These are phyloP conservation scores for Musa schizocarpa DNA, from an alignment of 176 grass and related monocot species.

Conservation along the genomic window DNA sequence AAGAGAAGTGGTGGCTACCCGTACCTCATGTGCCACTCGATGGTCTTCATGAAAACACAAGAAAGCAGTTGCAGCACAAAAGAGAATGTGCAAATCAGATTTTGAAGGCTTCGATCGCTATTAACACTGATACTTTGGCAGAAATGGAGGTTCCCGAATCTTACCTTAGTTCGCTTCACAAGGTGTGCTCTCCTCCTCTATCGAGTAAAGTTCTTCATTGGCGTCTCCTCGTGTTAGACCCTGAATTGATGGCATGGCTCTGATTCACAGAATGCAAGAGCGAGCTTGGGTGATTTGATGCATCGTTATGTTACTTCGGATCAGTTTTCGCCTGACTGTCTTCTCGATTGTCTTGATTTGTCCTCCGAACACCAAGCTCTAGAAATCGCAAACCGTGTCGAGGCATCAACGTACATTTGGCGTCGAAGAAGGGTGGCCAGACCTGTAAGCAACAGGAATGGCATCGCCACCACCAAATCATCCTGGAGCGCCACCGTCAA, in stretches of 20 bases:
- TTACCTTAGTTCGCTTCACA: constrained; percentile 66
- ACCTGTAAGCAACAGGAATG: background rate
- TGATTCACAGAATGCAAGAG: constrained; percentile 45
- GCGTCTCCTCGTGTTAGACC: background rate
- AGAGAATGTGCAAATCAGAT: constrained; percentile 77
- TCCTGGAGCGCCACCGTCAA: constrained; percentile 75
- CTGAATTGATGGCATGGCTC: background rate
- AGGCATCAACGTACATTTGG: constrained; percentile 70
- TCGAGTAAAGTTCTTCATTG: no score
- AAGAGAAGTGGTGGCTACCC: constrained; percentile 98
- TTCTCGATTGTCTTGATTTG: constrained; percentile 60
- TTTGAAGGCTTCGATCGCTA: constrained; percentile 85
- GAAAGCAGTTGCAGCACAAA: constrained; percentile 61
- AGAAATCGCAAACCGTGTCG: constrained; percentile 75
- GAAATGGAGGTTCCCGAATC: constrained; percentile 90
- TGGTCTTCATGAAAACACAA: constrained; percentile 45
- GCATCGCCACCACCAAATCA: constrained; percentile 45
- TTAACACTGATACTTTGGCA: constrained; percentile 71
- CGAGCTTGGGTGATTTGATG: constrained; percentile 60
- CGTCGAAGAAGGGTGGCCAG: constrained; percentile 37
- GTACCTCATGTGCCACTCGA: constrained; percentile 49
- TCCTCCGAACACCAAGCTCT: constrained; percentile 76
- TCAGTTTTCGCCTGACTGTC: constrained; percentile 70
- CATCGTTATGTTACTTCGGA: constrained; percentile 70
- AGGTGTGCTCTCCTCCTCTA: constrained; percentile 29